Evolutionary conservation across 768 basidiomycete genomes (phyloP), one percentile per base, ranked within the genome.

Genomic region (Rhodotorula paludigena): DNA sequence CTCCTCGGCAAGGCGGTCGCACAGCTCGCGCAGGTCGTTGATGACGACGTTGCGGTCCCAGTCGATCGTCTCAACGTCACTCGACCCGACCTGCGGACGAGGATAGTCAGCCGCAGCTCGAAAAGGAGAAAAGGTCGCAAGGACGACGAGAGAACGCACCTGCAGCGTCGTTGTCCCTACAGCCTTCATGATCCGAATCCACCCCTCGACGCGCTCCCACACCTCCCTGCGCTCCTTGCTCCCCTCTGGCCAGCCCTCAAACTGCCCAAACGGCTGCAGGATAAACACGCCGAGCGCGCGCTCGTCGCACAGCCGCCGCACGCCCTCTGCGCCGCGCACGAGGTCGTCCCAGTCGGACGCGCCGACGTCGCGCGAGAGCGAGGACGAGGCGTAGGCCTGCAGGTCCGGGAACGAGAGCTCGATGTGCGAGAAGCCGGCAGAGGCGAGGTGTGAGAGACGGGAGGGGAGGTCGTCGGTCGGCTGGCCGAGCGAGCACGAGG

Each of bases 231-330:
- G 18, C 49, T 75, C 57, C 32, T 65, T 30, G 9, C 56, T 51
- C 7, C 73, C 74, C 48, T 61, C 42, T 10, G 41, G 41, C 73
- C 74, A 77, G 14, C 75, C 76, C 28, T 76, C 75, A 55, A 71
- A 77, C 32, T 74, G 58, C 25, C 61, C 71, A 15, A 77, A 69
- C 16, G 76, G 76, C 65, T 76, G 75, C 1, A 77, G 42, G 25
- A 71, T 71, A n/a, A 73, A 55, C 0, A 76, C 45, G 20, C 62
- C 41, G 5, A 77, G 57, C 5, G 53, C 58, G 18, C 45, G 38
- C 25, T 62, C 36, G 16, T 64, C 44, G 28, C 56, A 57, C 18
- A 61, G 28, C 39, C 23, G 12, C 41, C 57, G 59, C 0, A 74
- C 60, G 30, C 62, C 44, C 36, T 56, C 30, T 0, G 55, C 73